Conservation (phyloP, 2,329 filamentous ascomycete species). For the Xylaria sp. region DNA sequence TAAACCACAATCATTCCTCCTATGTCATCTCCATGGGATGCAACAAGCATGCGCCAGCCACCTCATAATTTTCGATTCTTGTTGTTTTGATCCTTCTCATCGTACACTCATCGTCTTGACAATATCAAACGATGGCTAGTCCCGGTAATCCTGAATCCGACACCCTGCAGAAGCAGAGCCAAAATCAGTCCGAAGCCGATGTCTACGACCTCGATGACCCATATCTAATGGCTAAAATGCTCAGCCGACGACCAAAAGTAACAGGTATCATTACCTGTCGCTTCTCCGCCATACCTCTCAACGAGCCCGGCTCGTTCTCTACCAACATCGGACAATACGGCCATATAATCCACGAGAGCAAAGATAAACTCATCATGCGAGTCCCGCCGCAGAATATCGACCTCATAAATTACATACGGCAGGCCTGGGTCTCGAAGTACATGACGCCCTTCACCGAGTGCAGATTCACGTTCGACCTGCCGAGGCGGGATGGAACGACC, state of each 20-base stretch:
- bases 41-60: not conserved
- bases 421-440: slow-evolving; percentile 43
- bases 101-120: not conserved
- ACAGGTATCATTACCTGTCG: slow-evolving; percentile 22
- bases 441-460: slow-evolving; percentile 30
- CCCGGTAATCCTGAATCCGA: not conserved
- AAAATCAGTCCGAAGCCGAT: not conserved
- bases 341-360: slow-evolving; percentile 31
- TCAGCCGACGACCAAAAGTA: not conserved
- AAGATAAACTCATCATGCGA: slow-evolving; percentile 34
- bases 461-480: slow-evolving; percentile 33
- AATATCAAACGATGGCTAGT: slow-evolving; percentile 9
- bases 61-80: not conserved
- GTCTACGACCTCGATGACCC: slow-evolving; percentile 35
- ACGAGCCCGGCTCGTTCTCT: slow-evolving; percentile 11
- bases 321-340: slow-evolving; percentile 37
- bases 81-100: not conserved
- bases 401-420: slow-evolving; percentile 24
- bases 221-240: not conserved
- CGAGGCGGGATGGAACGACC: not conserved
- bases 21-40: not conserved
- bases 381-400: slow-evolving; percentile 9
- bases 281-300: slow-evolving; percentile 15
- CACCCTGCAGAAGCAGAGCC: not conserved
- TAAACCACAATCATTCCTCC: not conserved